phyloP scores from a whole-genome alignment of 164 flowering plant species.

The Magnolia sinica region DNA sequence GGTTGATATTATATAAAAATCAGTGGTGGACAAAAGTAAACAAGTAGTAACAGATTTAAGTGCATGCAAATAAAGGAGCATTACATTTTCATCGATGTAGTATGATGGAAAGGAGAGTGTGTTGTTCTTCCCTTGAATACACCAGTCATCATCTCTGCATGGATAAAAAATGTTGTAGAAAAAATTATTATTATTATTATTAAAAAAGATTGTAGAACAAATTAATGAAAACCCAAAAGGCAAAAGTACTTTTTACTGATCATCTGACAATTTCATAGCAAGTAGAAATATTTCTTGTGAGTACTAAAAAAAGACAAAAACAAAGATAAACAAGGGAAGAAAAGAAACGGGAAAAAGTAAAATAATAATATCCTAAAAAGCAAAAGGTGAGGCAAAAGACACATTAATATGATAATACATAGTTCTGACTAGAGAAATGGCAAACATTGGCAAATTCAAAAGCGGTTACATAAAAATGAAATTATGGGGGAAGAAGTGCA shows the following conservation, averaged over 20 bases:
- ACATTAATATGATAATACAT: no score
- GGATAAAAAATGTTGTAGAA: constrained; percentile 8
- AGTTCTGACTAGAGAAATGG: no score
- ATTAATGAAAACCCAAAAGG: no score
- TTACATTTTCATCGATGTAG: constrained; percentile 98
- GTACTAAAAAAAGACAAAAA: no score
- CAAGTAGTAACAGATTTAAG: not conserved
- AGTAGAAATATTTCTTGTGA: no score
- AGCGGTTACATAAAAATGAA: not conserved
- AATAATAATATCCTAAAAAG: no score
- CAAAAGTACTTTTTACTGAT: no score
- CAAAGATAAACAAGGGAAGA: not conserved
- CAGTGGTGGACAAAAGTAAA: constrained; percentile 12
- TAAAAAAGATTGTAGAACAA: no score
- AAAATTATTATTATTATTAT: not conserved
- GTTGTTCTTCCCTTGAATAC: constrained; percentile 69
- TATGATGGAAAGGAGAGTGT: constrained; percentile 92
- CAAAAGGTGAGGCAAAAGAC: no score
- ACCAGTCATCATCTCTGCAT: constrained; percentile 94
- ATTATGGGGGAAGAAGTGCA: not conserved
- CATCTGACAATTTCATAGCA: no score
- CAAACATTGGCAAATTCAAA: no score
- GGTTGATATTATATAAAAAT: constrained; percentile 20
- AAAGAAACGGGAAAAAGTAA: no score
- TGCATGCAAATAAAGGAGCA: constrained; percentile 15